Percentiles rank a stretch among this genome's conserved stretches.
These are phyloP conservation scores for Monilinia fructigena DNA, from an alignment of 2,329 filamentous ascomycete species.

Conservation along the genomic window DNA sequence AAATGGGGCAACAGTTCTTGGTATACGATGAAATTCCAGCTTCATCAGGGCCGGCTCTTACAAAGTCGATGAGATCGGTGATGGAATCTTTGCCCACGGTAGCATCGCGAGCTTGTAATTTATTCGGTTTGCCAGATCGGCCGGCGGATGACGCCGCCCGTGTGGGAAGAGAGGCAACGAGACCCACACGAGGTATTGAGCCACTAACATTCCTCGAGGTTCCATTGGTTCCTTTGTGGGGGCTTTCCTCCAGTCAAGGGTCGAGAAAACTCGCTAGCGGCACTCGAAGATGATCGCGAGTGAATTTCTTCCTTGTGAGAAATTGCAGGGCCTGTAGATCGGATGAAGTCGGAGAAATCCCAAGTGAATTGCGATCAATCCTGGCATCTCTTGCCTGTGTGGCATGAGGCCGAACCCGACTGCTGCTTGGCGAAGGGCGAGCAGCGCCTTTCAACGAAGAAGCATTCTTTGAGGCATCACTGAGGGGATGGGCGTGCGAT, in stretches of 20 bases:
- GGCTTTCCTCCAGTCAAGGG: slow-evolving; percentile 15
- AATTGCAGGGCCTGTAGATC: slow-evolving; percentile 55
- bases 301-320: slow-evolving; percentile 34
- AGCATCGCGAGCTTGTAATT: slow-evolving; percentile 71
- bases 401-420: slow-evolving; percentile 31
- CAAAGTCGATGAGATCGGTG: slow-evolving; percentile 92
- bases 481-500: slow-evolving; percentile 30
- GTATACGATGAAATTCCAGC: slow-evolving; percentile 67
- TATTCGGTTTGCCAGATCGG: slow-evolving; percentile 50
- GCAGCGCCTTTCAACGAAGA: not conserved
- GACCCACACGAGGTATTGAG: slow-evolving; percentile 26
- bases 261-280: not conserved
- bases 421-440: slow-evolving; percentile 27
- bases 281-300: slow-evolving; percentile 32
- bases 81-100: slow-evolving; percentile 63
- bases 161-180: slow-evolving; percentile 30
- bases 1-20: slow-evolving; percentile 81
- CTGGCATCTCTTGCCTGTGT: slow-evolving; percentile 67
- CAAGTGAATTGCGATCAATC: slow-evolving; percentile 66
- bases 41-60: slow-evolving; percentile 72
- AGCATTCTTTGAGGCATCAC: slow-evolving; percentile 16
- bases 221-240: slow-evolving; percentile 38
- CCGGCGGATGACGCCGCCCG: slow-evolving; percentile 42
- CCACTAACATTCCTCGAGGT: slow-evolving; percentile 35
- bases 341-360: slow-evolving; percentile 90